phyloP scores from a whole-genome alignment of 257 asterid genomes.

The Penstemon barbatus region DNA sequence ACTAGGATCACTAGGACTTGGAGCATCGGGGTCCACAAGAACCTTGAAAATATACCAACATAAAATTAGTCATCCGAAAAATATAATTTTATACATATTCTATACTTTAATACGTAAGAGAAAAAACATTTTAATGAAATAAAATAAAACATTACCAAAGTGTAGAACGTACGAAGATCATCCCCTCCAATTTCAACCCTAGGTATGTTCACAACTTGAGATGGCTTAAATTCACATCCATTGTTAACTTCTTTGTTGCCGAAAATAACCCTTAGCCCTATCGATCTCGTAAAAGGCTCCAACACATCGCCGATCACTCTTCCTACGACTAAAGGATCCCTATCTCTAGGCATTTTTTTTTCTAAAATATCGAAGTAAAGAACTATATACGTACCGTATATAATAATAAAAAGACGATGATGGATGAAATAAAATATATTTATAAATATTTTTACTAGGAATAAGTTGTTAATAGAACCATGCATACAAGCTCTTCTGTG shows the following conservation, averaged over 20 bases:
- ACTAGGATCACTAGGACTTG: conserved; percentile 68
- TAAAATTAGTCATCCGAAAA: not conserved
- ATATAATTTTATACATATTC: not conserved
- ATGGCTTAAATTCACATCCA: conserved; percentile 67
- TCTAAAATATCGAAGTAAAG: no score
- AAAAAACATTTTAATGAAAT: no score
- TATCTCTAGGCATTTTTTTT: conserved; percentile 48
- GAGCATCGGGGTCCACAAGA: conserved; percentile 81
- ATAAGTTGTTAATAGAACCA: no score
- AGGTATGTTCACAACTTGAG: conserved; percentile 63
- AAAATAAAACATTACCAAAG: conserved; percentile 40
- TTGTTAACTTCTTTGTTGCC: conserved; percentile 48
- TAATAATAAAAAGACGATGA: no score
- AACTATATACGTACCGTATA: no score
- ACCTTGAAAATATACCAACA: conserved; percentile 31
- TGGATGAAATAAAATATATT: no score
- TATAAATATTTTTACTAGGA: no score
- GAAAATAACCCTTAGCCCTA: conserved; percentile 43
- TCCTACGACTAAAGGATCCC: conserved; percentile 66
- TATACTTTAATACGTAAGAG: not conserved
- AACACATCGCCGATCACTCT: conserved; percentile 67
- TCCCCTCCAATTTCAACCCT: conserved; percentile 71
- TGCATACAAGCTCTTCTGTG: no score
- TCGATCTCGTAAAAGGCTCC: conserved; percentile 59
- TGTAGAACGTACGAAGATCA: conserved; percentile 65